Percentiles rank a stretch among this genome's conserved stretches.
These are phyloP conservation scores for Agastache rugosa DNA, from an alignment of 257 asterid species.

Conservation along the genomic window DNA sequence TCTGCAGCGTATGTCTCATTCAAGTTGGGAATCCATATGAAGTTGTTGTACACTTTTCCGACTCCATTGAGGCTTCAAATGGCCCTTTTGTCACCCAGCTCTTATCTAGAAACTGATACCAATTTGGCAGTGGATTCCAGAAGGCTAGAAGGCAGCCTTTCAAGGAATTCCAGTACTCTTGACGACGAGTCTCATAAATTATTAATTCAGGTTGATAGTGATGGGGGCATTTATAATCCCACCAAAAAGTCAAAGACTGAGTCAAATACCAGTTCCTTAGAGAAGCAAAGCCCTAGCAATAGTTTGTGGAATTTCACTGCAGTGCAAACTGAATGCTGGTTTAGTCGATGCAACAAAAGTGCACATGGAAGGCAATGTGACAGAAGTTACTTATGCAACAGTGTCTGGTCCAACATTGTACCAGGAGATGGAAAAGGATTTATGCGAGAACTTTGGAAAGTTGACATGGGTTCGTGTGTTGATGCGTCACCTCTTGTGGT, in stretches of 20 bases:
- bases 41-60: conserved; percentile 69
- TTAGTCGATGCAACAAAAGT: conserved; percentile 82
- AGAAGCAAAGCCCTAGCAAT: conserved; percentile 41
- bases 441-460: conserved; percentile 74
- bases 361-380: conserved; percentile 53
- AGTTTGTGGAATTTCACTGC: conserved; percentile 43
- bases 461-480: conserved; percentile 80
- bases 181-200: conserved; percentile 42
- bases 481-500: conserved; percentile 96
- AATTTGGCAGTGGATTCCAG: conserved; percentile 39
- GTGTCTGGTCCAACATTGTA: conserved; percentile 46
- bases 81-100: conserved; percentile 57
- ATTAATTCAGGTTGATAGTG: conserved; percentile 32
- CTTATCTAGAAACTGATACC: conserved; percentile 42
- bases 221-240: conserved; percentile 41
- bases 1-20: conserved; percentile 84
- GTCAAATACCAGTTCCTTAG: conserved; percentile 33
- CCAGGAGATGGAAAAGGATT: conserved; percentile 52
- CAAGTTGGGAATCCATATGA: conserved; percentile 86
- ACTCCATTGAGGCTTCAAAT: conserved; percentile 72
- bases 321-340: conserved; percentile 57
- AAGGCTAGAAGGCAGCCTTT: conserved; percentile 37
- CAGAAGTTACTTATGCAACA: conserved; percentile 41
- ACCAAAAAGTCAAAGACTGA: conserved; percentile 58
- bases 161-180: conserved; percentile 21